Base-by-base conservation (phyloP, 2,329 filamentous ascomycete genomes). In the Calonectria hawksworthii region DNA sequence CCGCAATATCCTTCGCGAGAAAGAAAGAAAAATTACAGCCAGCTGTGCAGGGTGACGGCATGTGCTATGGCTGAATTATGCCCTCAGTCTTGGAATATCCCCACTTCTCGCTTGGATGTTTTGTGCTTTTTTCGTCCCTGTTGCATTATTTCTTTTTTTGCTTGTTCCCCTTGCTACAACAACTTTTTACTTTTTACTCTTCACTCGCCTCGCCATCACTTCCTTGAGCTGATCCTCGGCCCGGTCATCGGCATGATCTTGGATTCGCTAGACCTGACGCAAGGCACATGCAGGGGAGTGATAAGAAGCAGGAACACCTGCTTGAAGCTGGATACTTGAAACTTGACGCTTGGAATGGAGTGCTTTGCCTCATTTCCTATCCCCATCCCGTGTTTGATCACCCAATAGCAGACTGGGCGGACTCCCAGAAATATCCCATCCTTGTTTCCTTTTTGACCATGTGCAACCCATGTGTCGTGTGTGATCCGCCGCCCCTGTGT, bases 261-360 rank as follows among this genome's bases (percentile, higher is more conserved):
- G 71, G 65, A 78, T 75, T 74, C 47, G 67, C 59, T 72, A 16
- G 41, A 30, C 51, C 41, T 51, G 76, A 80, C 71, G 74, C 75
- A 81, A 63, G 71, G 67, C 54, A 72, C 72, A 70, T 78, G 74
- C 76, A 80, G 70, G 75, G 74, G 65, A 78, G 70, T 52, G 56
- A 72, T 51, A 76, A 74, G 70, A 72, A 74, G 72, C 74, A 76
- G 74, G 74, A 76, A 73, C 68, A 44, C 70, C 56, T 76, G 50
- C 38, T 69, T 51, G 28, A 69, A 36, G 38, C 68, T 41, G 59
- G 56, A 54, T 64, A 30, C 59, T 32, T 28, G 56, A 50, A 47
- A 54, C 38, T 47, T 34, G 52, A 50, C 18, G 50, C 51, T 67
- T 38, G 52, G 34, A 18, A 36, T n/a, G 32, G 14, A n/a, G 51